A percentile compares a stretch with the other conserved stretches of the same genome.
These are phyloP conservation scores for Barnettozyma siamensis DNA, from an alignment of 805 yeast genomes.

Conservation along the genomic window DNA sequence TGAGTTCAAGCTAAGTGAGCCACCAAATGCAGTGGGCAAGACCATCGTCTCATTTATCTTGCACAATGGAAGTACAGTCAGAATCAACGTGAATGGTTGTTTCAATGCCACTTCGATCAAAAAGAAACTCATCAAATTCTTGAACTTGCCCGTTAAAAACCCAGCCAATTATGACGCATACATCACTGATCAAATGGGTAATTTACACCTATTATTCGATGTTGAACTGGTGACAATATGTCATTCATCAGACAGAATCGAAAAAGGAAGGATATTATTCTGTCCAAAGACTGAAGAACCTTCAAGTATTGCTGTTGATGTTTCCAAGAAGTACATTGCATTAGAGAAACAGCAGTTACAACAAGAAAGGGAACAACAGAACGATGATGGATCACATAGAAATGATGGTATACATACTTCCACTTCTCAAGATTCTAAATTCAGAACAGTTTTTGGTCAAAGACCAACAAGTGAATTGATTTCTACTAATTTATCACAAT, in stretches of 20 bases:
- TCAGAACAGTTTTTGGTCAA: constrained; percentile 61
- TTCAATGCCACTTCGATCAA: constrained; percentile 77
- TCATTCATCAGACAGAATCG: constrained; percentile 65
- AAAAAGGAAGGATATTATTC: constrained; percentile 62
- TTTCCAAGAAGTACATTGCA: constrained; percentile 37
- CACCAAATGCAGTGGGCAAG: constrained; percentile 9
- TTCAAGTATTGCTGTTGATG: constrained; percentile 49
- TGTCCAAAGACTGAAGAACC: constrained; percentile 65
- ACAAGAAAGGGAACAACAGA: constrained; percentile 1
- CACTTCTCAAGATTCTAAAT: constrained; percentile 18
- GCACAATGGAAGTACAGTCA: constrained; percentile 65
- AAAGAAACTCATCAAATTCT: constrained; percentile 54
- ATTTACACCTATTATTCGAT: constrained; percentile 52
- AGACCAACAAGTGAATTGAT: constrained; percentile 92
- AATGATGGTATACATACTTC: constrained; percentile 3
- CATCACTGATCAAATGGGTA: constrained; percentile 40
- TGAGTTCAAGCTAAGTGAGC: constrained; percentile 10
- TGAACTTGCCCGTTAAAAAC: constrained; percentile 41
- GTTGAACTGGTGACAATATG: constrained; percentile 80
- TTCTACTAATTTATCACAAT: constrained; percentile 82
- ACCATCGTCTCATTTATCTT: constrained; percentile 59
- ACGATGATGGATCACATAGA: constrained; percentile 1
- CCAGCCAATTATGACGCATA: constrained; percentile 54
- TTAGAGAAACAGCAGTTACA: neutral
- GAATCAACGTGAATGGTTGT: constrained; percentile 70